Evolutionary conservation across 2,329 filamentous ascomycete species (phyloP), one percentile per base, ranked within the genome.

Genomic region (Setomelanomma holmii): DNA sequence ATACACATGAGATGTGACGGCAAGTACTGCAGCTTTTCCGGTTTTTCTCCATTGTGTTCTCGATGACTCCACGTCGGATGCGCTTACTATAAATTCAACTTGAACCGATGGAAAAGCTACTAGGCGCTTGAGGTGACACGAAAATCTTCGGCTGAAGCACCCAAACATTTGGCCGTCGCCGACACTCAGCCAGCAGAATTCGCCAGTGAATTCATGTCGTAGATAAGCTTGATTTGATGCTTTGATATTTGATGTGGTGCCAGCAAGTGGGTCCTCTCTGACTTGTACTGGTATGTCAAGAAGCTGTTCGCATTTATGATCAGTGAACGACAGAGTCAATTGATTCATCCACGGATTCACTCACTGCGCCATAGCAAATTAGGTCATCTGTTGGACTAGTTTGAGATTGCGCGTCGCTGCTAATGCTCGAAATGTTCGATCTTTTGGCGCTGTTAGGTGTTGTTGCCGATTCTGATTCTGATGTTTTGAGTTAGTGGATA

Each of bases 1-100:
- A 30, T 54, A 52, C 23, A 58, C 5, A 40, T 50, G 45, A 40
- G 54, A 20, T 14, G 49, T 24, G n/a, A 46, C 27, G 4, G 23
- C 20, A 14, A 39, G 20, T n/a, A 12, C 34, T 21, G 41, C 27
- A 21, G 36, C n/a, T 17, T 23, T 45, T 17, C 42, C 42, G 4
- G 42, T 33, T n/a, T 41, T 33, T 23, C 30, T 41, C 35, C 39
- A 41, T 16, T 14, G 16, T 8, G 14, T 8, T 16, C 36, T 23
- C 10, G 41, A 17, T 19, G 34, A 35, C 16, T 40, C 38, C 2
- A 45, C 14, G 3, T 19, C 22, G 21, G 17, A 21, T 10, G 16
- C 27, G 5, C 16, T 23, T 17, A 41, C 23, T 10, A 46, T 22
- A 14, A 34, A 23, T 8, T 51, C 49, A 5, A 41, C 11, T 19